A percentile compares a stretch with the other conserved stretches of the same genome.
phyloP scores from a whole-genome alignment of 208 protist species.

The Acanthamoeba castellanii region DNA sequence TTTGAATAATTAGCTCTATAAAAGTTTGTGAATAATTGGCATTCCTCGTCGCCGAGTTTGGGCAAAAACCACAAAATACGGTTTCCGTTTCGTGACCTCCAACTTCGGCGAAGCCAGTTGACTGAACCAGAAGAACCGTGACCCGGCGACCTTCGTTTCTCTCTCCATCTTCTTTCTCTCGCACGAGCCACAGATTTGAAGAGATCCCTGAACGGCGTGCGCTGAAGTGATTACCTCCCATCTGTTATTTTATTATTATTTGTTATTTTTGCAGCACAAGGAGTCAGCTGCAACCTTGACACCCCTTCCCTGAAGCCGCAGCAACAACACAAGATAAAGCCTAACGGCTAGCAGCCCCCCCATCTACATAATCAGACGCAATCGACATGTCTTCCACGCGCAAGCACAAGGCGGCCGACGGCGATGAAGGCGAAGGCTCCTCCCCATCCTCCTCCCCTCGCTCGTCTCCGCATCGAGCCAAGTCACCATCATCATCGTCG shows the following conservation, averaged over 20 bases:
- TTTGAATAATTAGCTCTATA: too few species aligned
- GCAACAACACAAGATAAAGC: constrained; percentile 21
- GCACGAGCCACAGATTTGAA: too few species aligned
- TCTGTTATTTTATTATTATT: not conserved
- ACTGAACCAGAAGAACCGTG: too few species aligned
- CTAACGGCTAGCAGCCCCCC: constrained; percentile 16
- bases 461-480: not conserved
- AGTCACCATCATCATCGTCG: not conserved
- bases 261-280: not conserved
- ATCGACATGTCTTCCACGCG: not conserved
- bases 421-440: not conserved
- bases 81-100: too few species aligned
- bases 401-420: constrained; percentile 31
- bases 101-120: too few species aligned
- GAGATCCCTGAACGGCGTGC: too few species aligned
- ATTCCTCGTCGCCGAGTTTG: too few species aligned
- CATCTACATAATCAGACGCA: not conserved
- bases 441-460: not conserved
- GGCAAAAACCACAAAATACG: too few species aligned
- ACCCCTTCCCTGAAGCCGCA: not conserved
- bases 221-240: not conserved
- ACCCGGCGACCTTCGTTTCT: too few species aligned
- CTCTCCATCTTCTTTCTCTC: too few species aligned
- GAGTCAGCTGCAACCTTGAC: too few species aligned
- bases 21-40: too few species aligned